These are phyloP conservation scores for Physaria fendleri DNA, from an alignment of 345 rosid species.

Conservation along the genomic window DNA sequence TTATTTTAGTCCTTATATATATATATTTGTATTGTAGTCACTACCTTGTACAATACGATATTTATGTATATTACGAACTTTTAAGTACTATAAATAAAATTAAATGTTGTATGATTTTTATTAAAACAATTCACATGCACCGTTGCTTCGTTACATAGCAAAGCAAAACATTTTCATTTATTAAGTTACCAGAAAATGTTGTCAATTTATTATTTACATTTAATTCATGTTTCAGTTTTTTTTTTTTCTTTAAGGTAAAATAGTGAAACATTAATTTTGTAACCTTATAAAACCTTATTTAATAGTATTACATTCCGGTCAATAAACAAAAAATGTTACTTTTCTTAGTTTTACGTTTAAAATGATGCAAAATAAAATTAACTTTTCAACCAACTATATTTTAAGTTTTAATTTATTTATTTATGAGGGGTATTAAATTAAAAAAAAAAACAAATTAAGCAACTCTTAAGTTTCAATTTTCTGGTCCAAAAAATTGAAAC, in stretches of 20 bases:
- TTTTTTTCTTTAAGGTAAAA: background rate
- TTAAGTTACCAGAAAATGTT: background rate
- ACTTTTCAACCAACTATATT: background rate
- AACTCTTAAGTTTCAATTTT: background rate
- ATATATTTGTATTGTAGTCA: background rate
- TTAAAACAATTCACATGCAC: slow-evolving; percentile 15
- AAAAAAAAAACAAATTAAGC: background rate
- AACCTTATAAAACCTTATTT: background rate
- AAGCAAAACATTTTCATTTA: slow-evolving; percentile 14
- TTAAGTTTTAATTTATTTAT: background rate
- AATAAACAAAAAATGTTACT: background rate
- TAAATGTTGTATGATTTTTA: background rate
- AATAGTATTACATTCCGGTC: background rate
- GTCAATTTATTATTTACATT: background rate
- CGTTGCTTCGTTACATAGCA: slow-evolving; percentile 13
- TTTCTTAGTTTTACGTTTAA: background rate
- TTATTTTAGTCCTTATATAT: background rate
- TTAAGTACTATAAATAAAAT: background rate
- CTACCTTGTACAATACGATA: slow-evolving; percentile 2
- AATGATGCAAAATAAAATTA: background rate
- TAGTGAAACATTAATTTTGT: background rate
- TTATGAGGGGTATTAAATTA: background rate
- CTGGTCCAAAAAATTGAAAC: background rate
- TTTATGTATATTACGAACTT: slow-evolving; percentile 1
- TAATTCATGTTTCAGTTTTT: background rate